Conservation (phyloP, 768 basidiomycete species). For the Antrodiella citrinella region DNA sequence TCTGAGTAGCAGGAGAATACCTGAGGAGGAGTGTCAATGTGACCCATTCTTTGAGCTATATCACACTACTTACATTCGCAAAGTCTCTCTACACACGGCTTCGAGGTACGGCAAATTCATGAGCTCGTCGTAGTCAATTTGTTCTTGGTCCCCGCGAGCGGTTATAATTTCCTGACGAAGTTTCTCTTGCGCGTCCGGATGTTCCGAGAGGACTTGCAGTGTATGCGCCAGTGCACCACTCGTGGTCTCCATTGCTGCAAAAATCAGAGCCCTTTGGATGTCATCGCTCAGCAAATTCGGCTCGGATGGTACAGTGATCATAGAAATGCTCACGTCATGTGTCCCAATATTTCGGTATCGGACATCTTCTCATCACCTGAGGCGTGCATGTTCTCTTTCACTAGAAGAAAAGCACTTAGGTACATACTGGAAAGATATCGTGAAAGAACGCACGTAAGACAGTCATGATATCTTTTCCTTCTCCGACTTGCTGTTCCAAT, state of each 20-base stretch:
- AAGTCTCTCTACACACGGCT: constrained; percentile 48
- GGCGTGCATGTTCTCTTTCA: constrained; percentile 32
- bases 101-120: constrained; percentile 53
- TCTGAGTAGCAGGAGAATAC: constrained; percentile 39
- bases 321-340: constrained; percentile 22
- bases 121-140: constrained; percentile 15
- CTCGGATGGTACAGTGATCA: background rate
- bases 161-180: constrained; percentile 14
- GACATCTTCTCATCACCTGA: constrained; percentile 15
- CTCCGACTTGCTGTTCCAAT: constrained; percentile 24
- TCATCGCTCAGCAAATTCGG: background rate
- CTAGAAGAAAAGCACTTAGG: constrained; percentile 15
- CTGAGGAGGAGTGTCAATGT: background rate
- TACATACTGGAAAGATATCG: background rate
- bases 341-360: constrained; percentile 31
- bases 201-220: constrained; percentile 16
- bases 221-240: constrained; percentile 15
- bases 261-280: constrained; percentile 14
- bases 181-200: constrained; percentile 18
- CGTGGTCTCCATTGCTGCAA: constrained; percentile 22
- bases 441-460: constrained; percentile 22
- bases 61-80: constrained; percentile 32
- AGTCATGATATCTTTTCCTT: constrained; percentile 39
- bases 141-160: constrained; percentile 5
- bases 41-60: background rate